Evolutionary conservation across 1,284 basidiomycete species (phyloP), one percentile per base, ranked within the genome.

Genomic region (Vanrija humicola): DNA sequence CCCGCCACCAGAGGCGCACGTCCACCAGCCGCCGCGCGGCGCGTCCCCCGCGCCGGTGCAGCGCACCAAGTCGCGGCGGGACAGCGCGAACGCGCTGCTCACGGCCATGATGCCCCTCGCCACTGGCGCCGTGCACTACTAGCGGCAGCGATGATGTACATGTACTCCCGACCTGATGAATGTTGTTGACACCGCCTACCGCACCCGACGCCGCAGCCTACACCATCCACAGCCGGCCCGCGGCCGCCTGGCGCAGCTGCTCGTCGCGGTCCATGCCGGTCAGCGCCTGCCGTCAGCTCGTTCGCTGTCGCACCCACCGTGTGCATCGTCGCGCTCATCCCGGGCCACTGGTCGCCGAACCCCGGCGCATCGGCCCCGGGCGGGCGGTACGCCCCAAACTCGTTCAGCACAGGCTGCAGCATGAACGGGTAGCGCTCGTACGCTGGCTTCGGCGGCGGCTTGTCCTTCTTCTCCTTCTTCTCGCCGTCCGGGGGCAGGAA

Each of bases 301-400:
- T n/a, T n/a, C n/a, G n/a, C n/a, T n/a, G n/a, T n/a, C n/a, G n/a
- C n/a, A n/a, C n/a, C n/a, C n/a, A n/a, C 40, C 44, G n/a, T 46
- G 16, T 21, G n/a, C 67, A 69, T 66, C 4, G 67, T 66, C 52
- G 63, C 44, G 47, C 66, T 67, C 66, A 69, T 69, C 59, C 63
- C 59, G 21, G 66, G 64, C 66, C 66, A 67, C 39, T 53, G 39
- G 7, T 28, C 28, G 28, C 28, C 12, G 9, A 26, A 9, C 38
- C 47, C 25, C 18, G 10, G 40, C 28, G n/a, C 40, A 6, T n/a
- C 40, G 3, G 19, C 40, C 9, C n/a, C 40, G 15, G 1, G 16
- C n/a, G 40, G 40, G n/a, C 15, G 10, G 19, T 8, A 42, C 7
- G 12, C n/a, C 1, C n/a, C n/a, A 21, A 42, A 42, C 38, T 8